Percentiles rank a stretch among this genome's conserved stretches.
These are phyloP conservation scores for Fusarium mexicanum DNA, from an alignment of 2,329 filamentous ascomycete genomes.

Conservation along the genomic window DNA sequence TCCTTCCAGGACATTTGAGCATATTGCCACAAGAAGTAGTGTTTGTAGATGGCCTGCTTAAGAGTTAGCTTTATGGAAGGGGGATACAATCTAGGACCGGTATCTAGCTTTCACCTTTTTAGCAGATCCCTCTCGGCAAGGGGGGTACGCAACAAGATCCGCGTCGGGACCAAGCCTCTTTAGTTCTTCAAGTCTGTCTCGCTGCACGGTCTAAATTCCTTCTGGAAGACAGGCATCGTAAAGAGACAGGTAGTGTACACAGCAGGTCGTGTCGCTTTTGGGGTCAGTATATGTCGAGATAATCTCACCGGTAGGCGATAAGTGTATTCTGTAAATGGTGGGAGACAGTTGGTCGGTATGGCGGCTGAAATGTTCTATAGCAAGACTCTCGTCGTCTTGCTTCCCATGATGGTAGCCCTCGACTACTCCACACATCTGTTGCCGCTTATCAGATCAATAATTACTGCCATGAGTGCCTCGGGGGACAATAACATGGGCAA, in stretches of 20 bases:
- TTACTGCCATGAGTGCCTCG: no score
- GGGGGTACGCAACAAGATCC: constrained; percentile 34
- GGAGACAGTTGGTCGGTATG: constrained; percentile 21
- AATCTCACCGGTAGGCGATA: constrained; percentile 38
- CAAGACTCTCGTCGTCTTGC: constrained; percentile 39
- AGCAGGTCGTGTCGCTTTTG: constrained; percentile 42
- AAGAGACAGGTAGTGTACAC: constrained; percentile 41
- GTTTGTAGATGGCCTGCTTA: constrained; percentile 45
- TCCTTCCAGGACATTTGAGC: constrained; percentile 45
- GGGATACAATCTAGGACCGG: no score
- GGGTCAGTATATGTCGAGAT: constrained; percentile 35
- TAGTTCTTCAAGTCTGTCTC: constrained; percentile 41
- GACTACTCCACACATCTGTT: no score
- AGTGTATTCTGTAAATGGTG: constrained; percentile 32
- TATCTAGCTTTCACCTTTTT: neutral
- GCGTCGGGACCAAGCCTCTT: constrained; percentile 38
- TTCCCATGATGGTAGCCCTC: constrained; percentile 25
- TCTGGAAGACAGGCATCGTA: constrained; percentile 23
- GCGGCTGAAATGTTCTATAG: constrained; percentile 38
- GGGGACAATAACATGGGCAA: no score
- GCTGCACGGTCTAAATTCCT: constrained; percentile 29
- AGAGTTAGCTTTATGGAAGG: no score
- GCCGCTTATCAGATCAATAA: no score
- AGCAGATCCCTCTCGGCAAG: accelerated
- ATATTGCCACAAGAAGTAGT: constrained; percentile 43